Evolutionary conservation across 2,329 filamentous ascomycete species (phyloP).

Genomic region (Sporothrix variecibatus): DNA sequence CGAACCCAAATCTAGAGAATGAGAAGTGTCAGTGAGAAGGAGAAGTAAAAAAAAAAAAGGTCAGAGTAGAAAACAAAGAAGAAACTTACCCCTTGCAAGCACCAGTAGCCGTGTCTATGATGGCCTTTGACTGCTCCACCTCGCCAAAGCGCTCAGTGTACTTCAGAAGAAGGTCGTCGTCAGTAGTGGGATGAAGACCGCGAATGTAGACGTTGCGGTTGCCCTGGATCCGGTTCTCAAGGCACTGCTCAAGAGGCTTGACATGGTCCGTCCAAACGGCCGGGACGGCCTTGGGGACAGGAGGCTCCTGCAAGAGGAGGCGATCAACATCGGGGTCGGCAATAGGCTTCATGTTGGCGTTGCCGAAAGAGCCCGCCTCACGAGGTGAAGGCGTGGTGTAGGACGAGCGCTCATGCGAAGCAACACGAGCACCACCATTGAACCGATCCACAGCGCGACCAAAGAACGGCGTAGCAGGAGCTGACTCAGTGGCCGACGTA

Average conservation of each 20-base stretch:
- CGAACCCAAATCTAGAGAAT: slow-evolving; percentile 81
- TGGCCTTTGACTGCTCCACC: slow-evolving; percentile 96
- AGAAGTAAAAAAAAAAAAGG: background rate
- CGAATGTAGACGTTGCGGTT: slow-evolving; percentile 99
- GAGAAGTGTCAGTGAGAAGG: background rate
- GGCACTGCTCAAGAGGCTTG: slow-evolving; percentile 88
- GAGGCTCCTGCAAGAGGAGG: slow-evolving; percentile 72
- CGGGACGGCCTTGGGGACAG: slow-evolving; percentile 84
- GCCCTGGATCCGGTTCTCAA: slow-evolving; percentile 86
- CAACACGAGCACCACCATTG: slow-evolving; percentile 56
- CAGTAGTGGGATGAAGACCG: slow-evolving; percentile 91
- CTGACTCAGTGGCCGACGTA: slow-evolving; percentile 60
- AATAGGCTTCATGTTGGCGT: slow-evolving; percentile 45
- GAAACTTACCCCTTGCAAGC: slow-evolving; percentile 85
- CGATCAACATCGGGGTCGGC: slow-evolving; percentile 60
- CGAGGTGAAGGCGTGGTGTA: slow-evolving; percentile 69
- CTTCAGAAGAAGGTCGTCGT: slow-evolving; percentile 80
- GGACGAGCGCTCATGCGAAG: slow-evolving; percentile 60
- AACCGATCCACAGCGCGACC: slow-evolving; percentile 60
- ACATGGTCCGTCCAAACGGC: slow-evolving; percentile 84
- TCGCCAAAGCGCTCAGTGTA: slow-evolving; percentile 88
- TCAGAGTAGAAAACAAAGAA: slow-evolving; percentile 28
- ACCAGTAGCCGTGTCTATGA: slow-evolving; percentile 90
- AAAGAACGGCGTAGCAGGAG: slow-evolving; percentile 66
- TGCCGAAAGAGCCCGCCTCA: slow-evolving; percentile 46